Base-by-base conservation (phyloP, 2,329 filamentous ascomycete genomes). In the Aspergillus brasiliensis region DNA sequence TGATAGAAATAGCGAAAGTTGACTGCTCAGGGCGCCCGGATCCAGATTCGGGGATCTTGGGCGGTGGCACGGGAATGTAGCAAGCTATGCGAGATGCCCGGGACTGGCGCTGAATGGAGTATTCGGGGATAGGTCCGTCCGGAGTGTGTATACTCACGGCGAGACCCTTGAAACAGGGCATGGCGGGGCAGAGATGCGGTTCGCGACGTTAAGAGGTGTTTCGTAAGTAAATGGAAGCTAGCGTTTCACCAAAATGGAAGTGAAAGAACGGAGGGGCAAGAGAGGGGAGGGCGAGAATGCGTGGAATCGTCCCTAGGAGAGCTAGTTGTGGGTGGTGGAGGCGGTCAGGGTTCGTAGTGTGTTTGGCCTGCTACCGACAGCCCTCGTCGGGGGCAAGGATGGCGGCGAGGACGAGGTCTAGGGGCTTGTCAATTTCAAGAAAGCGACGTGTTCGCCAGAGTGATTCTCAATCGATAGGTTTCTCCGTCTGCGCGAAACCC, bases 121-220 rank as follows among this genome's bases (percentile, higher is more conserved):
- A 89, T 80, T 99, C 95, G 63, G 92, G 84, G 67, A 99, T 87
- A 67, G 95, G 93, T 47, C 87, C 87, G 68, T 86, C 83, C 68
- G 92, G 85, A 47, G 86, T 88, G 81, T 99, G 95, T 77, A 98
- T 96, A 85, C 91, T 96, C 76, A 98, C 94, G 71, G 95, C 94
- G 80, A 99, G 92, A 80, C 95, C 95, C 83, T 98, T 96, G 83
- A 98, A 99, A 87, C 93, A 98, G 82, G 95, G 95, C 95, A 91
- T 91, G 68, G 51, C 70, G 72, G 57, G 56, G 58, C 44, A 48
- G 31, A 37, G 42, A 31, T 42, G 42, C 34, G 27, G 37, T 15
- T 44, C 25, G 11, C 34, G 42, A 23, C 27, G 38, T 27, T 19
- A 11, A 48, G 8, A 46, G 28, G 31, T 37, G 47, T 19, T 31